Base-by-base conservation (phyloP, 768 basidiomycete genomes). In the Hypholoma fasciculare region DNA sequence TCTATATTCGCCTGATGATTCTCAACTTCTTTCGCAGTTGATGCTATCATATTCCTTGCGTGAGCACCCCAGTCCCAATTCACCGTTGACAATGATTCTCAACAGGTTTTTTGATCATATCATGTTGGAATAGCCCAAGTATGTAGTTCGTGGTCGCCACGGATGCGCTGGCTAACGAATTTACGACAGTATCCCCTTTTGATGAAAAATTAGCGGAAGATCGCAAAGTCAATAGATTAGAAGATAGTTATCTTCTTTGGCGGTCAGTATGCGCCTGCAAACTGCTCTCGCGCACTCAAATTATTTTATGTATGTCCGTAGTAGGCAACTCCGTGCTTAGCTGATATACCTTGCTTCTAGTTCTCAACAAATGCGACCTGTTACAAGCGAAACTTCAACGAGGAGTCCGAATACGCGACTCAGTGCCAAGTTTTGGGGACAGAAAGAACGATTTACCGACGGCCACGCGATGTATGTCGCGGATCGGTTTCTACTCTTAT, bases 41-140 rank as follows among this genome's bases (percentile, higher is more conserved):
- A 91, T 71, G 85, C 90, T 1, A 90, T 94, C 69, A 92, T 94
- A 64, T 94, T 93, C 74, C 83, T 94, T 38, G 89, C 88, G 70
- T 82, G 66, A 72, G 80, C 75, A 26, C 19, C 30, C 34, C 53
- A 47, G 37, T 52, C 48, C 38, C 40, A 27, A 48, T n/a, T 43
- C 48, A 56, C 23, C 46, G 53, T 48, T 51, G 42, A 23, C 54
- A 17, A 9, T 7, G 30, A 52, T 57, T 54, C 34, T 54, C 54
- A 49, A 54, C 17, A 27, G 57, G 36, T 14, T 48, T 55, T 50
- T 30, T 42, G 48, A 61, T 52, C 40, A 44, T 53, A 3, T 20
- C 51, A 53, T 44, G 37, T 40, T 42, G 17, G 34, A 23, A 27
- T 61, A 80, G 78, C 19, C 80, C 80, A 49, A 78, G 80, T 80